These are phyloP conservation scores for Periconia sp. DNA, from an alignment of 2,329 filamentous ascomycete genomes.

Conservation along the genomic window DNA sequence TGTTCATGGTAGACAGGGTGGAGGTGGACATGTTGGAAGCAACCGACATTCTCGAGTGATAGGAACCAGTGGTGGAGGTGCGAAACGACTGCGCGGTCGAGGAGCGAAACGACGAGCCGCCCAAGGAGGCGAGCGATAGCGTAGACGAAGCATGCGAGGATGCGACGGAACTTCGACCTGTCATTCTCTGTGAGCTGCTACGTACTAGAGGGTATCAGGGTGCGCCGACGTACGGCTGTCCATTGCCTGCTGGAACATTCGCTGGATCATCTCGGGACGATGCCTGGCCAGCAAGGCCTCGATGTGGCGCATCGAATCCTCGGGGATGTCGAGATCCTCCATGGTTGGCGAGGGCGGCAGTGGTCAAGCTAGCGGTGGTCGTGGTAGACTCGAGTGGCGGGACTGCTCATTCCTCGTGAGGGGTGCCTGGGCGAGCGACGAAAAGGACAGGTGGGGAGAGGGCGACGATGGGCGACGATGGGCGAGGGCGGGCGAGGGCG, in stretches of 20 bases:
- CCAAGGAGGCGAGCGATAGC: constrained; percentile 9
- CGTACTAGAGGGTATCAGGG: constrained; percentile 4
- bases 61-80: constrained; percentile 32
- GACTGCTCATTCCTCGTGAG: constrained; percentile 16
- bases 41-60: constrained; percentile 36
- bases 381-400: constrained; percentile 6
- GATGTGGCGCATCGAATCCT: constrained; percentile 42
- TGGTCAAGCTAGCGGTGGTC: constrained; percentile 7
- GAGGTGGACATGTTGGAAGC: constrained; percentile 36
- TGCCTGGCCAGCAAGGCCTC: constrained; percentile 39
- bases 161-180: constrained; percentile 37
- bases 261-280: constrained; percentile 38
- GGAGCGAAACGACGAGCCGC: constrained; percentile 34
- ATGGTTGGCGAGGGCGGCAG: constrained; percentile 30
- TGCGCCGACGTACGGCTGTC: constrained; percentile 34
- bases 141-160: constrained; percentile 19
- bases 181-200: constrained; percentile 23
- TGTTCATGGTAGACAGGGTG: constrained; percentile 28
- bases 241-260: constrained; percentile 41
- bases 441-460: not conserved
- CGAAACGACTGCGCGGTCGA: constrained; percentile 26
- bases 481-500: not conserved
- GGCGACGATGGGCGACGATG: not conserved
- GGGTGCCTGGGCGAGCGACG: constrained; percentile 1
- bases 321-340: constrained; percentile 37